These are phyloP conservation scores for Chrysanthemum lavandulifolium DNA, from an alignment of 129 eudicot genomes.

Conservation along the genomic window DNA sequence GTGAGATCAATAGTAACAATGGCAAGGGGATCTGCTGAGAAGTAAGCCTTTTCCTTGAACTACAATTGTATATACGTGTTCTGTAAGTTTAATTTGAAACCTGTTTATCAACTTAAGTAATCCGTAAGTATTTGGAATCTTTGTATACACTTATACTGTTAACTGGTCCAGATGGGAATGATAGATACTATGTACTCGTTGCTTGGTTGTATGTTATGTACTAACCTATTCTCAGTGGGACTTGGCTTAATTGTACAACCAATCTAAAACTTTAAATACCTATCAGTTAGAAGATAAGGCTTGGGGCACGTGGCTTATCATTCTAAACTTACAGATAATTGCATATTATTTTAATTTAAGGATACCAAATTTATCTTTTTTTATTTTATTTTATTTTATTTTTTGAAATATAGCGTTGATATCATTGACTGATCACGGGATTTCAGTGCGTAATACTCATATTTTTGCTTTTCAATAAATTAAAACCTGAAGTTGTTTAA, in stretches of 20 bases:
- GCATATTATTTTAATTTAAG: too few relatives aligned
- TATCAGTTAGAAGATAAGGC: too few relatives aligned
- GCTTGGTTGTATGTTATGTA: too few relatives aligned
- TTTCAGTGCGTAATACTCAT: not conserved
- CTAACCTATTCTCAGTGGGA: too few relatives aligned
- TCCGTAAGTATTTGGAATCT: slow-evolving; percentile 5
- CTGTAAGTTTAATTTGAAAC: slow-evolving; percentile 12
- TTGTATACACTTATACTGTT: not conserved
- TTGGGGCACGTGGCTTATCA: too few relatives aligned
- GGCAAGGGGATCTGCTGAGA: slow-evolving; percentile 82
- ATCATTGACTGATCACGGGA: slow-evolving; percentile 2
- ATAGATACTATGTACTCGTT: too few relatives aligned
- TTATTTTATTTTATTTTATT: too few relatives aligned
- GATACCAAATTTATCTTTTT: too few relatives aligned
- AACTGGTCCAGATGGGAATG: too few relatives aligned
- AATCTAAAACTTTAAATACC: too few relatives aligned
- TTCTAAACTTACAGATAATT: too few relatives aligned
- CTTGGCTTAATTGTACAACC: too few relatives aligned
- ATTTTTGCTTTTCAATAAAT: not conserved
- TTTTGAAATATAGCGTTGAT: not conserved
- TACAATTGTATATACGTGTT: not conserved
- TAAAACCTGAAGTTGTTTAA: not conserved
- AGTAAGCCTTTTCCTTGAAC: slow-evolving; percentile 39
- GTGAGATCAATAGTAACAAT: slow-evolving; percentile 68
- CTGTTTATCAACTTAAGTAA: slow-evolving; percentile 11